Evolutionary conservation across 805 yeast genomes (phyloP).

Genomic region (Torulaspora franciscae): DNA sequence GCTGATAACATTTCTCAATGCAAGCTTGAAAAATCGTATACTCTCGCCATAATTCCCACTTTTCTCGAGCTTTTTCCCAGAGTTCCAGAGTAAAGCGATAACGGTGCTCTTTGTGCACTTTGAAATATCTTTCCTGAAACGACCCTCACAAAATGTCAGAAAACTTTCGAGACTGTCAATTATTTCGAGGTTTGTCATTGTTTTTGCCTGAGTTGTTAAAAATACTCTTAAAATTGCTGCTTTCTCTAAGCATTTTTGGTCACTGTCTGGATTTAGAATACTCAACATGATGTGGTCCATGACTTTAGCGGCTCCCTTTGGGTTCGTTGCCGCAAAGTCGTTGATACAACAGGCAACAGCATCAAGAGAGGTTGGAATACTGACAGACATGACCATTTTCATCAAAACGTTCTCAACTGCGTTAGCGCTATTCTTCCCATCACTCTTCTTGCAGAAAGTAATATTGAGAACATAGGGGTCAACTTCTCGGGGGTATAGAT

Average conservation of each 20-base stretch:
- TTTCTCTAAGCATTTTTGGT: slow-evolving; percentile 30
- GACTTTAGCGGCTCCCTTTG: slow-evolving; percentile 32
- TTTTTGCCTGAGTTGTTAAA: slow-evolving; percentile 26
- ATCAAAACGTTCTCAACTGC: slow-evolving; percentile 33
- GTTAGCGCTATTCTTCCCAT: slow-evolving; percentile 5
- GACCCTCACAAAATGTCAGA: slow-evolving; percentile 29
- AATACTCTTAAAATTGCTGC: slow-evolving; percentile 28
- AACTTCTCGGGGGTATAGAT: slow-evolving; percentile 26
- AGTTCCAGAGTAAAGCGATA: slow-evolving; percentile 40
- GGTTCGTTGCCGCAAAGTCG: slow-evolving; percentile 26
- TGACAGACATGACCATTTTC: slow-evolving; percentile 36
- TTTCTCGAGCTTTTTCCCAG: slow-evolving; percentile 35
- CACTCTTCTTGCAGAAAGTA: slow-evolving; percentile 19
- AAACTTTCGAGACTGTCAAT: slow-evolving; percentile 22
- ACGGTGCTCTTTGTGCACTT: slow-evolving; percentile 33
- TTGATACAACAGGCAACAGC: slow-evolving; percentile 28
- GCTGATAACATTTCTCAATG: slow-evolving; percentile 26
- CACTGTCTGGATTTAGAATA: slow-evolving; percentile 26
- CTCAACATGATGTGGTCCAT: slow-evolving; percentile 36
- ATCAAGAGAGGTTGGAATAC: slow-evolving; percentile 23
- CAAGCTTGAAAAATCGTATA: slow-evolving; percentile 27
- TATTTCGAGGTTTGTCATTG: slow-evolving; percentile 22
- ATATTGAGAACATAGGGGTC: slow-evolving; percentile 34
- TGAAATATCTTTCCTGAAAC: slow-evolving; percentile 26
- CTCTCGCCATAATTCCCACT: slow-evolving; percentile 19